Conservation (phyloP, 2,329 filamentous ascomycete species). For the Erysiphe neolycopersici region DNA sequence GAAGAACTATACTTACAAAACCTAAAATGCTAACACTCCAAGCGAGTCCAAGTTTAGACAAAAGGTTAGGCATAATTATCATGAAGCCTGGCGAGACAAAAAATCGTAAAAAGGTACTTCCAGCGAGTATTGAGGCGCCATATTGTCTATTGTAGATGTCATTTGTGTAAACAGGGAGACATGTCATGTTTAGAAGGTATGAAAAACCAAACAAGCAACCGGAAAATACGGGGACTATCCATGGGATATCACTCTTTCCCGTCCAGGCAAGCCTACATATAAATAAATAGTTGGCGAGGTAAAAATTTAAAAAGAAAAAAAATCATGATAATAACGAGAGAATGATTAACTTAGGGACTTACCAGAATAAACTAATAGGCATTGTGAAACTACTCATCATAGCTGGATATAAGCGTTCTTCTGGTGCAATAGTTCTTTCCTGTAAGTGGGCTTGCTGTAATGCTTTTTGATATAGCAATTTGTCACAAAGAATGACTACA, state of each 20-base stretch:
- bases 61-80: conserved; percentile 11
- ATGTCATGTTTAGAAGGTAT: conserved; percentile 3
- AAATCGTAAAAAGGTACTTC: conserved; percentile 2
- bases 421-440: conserved; percentile 1
- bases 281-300: not conserved
- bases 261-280: conserved; percentile 3
- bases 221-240: conserved; percentile 2
- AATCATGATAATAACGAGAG: not conserved
- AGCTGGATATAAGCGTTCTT: conserved; percentile 3
- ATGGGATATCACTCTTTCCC: conserved; percentile 1
- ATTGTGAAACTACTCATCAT: conserved; percentile 2
- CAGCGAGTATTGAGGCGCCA: conserved; percentile 2
- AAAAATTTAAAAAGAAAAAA: not conserved
- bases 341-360: not conserved
- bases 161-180: conserved; percentile 3
- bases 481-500: conserved; percentile 2
- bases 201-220: conserved; percentile 2
- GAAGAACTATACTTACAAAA: conserved; percentile 16
- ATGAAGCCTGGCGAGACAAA: conserved; percentile 2
- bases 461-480: conserved; percentile 2
- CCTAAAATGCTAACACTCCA: conserved; percentile 17
- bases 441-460: not conserved
- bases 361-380: conserved; percentile 3
- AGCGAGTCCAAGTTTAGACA: conserved; percentile 13
- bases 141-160: conserved; percentile 2